These are phyloP conservation scores for Cyclotella baltica DNA, from an alignment of 108 stramenopile species.

Conservation along the genomic window DNA sequence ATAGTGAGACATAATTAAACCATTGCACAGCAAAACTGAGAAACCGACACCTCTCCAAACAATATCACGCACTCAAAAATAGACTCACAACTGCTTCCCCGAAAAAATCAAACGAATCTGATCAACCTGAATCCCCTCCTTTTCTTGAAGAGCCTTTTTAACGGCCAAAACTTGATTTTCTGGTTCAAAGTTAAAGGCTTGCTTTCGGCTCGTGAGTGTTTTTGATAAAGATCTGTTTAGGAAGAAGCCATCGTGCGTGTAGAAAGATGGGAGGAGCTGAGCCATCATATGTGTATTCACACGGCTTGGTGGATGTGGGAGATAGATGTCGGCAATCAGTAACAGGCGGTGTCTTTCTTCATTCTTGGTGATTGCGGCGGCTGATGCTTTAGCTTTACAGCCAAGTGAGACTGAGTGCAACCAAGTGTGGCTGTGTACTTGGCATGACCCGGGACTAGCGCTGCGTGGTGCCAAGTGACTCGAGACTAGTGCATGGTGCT, in stretches of 20 bases:
- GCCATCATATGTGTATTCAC: too few species aligned
- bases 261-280: neutral
- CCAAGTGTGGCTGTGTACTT: too few species aligned
- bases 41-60: neutral
- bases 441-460: too few species aligned
- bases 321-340: neutral
- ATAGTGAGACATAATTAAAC: neutral
- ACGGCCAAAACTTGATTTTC: slow-evolving; percentile 94
- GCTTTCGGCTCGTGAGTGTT: slow-evolving; percentile 95
- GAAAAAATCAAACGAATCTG: slow-evolving; percentile 99
- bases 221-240: slow-evolving; percentile 92
- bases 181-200: slow-evolving; percentile 97
- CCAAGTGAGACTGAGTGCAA: too few species aligned
- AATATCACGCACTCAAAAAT: too few species aligned
- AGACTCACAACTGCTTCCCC: slow-evolving; percentile 91
- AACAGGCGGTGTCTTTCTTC: too few species aligned
- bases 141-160: slow-evolving; percentile 98
- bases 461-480: too few species aligned
- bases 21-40: neutral
- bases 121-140: slow-evolving; percentile 98
- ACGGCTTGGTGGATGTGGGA: too few species aligned
- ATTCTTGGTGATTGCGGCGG: too few species aligned
- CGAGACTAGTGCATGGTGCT: too few species aligned
- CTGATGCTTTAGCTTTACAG: too few species aligned
- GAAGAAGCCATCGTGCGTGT: neutral